Conservation (phyloP, 1,284 basidiomycete species). For the Xerocomus nothofagi region DNA sequence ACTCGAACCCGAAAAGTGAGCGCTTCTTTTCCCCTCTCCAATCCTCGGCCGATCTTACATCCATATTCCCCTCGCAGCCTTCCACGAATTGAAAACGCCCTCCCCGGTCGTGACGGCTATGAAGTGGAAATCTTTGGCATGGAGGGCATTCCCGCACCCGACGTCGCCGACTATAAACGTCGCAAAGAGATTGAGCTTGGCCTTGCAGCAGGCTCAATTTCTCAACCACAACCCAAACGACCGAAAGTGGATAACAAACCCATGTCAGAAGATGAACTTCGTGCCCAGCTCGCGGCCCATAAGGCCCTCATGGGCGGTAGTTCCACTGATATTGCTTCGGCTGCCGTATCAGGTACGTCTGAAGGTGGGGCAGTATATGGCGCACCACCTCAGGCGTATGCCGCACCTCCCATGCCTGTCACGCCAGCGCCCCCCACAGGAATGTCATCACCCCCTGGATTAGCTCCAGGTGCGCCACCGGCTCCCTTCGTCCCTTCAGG, state of each 20-base stretch:
- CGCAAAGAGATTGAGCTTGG: slow-evolving; percentile 92
- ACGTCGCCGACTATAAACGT: slow-evolving; percentile 93
- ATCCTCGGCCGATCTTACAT: slow-evolving; percentile 7
- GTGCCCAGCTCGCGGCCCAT: slow-evolving; percentile 85
- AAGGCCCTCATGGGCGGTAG: slow-evolving; percentile 84
- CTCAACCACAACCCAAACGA: slow-evolving; percentile 75
- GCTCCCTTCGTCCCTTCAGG: slow-evolving; percentile 37
- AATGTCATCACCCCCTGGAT: slow-evolving; percentile 43
- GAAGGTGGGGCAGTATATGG: slow-evolving; percentile 60
- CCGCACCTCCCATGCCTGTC: slow-evolving; percentile 50
- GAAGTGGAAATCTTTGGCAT: slow-evolving; percentile 99
- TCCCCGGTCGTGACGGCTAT: slow-evolving; percentile 95
- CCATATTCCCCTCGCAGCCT: slow-evolving; percentile 43
- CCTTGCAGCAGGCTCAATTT: slow-evolving; percentile 76
- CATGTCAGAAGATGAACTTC: slow-evolving; percentile 81
- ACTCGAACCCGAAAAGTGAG: slow-evolving; percentile 92
- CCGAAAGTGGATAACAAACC: slow-evolving; percentile 83
- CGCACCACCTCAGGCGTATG: slow-evolving; percentile 67
- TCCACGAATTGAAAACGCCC: slow-evolving; percentile 90
- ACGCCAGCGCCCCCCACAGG: slow-evolving; percentile 43
- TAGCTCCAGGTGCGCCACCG: slow-evolving; percentile 39
- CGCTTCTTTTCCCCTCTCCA: slow-evolving; percentile 13
- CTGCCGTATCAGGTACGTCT: slow-evolving; percentile 37
- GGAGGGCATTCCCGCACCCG: slow-evolving; percentile 95
- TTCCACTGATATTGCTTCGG: slow-evolving; percentile 38